Evolutionary conservation across 2,329 filamentous ascomycete species (phyloP), one percentile per base, ranked within the genome.

Genomic region (Mycogone perniciosa): DNA sequence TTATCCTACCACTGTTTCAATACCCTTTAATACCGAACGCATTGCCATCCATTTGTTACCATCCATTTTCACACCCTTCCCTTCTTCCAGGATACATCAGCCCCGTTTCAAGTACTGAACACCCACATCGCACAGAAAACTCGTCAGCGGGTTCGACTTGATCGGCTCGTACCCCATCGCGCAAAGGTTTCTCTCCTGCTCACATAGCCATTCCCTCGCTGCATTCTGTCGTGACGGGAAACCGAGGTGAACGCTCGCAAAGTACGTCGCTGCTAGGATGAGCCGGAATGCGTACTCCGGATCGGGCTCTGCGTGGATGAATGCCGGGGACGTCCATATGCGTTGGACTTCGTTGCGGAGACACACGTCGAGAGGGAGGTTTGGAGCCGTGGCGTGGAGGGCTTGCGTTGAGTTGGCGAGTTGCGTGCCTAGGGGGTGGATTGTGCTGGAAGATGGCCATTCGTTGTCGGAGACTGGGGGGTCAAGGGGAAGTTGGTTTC

Each of bases 201-300:
- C 37, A 10, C 45, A 39, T 11, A 56, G 6, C 56, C 56, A 58
- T 10, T 54, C 50, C 34, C 50, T 44, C 35, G 56, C 53, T 4
- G 38, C 48, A 9, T 54, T 58, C 2, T 27, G 8, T 31, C 33
- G 30, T 4, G 33, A 31, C 35, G 40, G n/a, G 7, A 55, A 44
- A 8, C 48, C 40, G 11, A 55, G 48, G 5, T 27, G 7, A 2
- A 26, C 13, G 11, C 31, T 46, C 8, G 51, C 53, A 35, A 35
- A 50, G 41, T 51, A 44, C 6, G 38, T 26, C 5, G 53, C 51
- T 2, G 51, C 39, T 13, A 50, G 38, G 30, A 51, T 26, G 8
- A 42, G 30, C 7, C 43, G 39, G n/a, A 53, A 51, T 4, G 47
- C 47, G 7, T 30, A n/a, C 11, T 31, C 39, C 4, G 29, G 9